These are phyloP conservation scores for Raphanus sativus DNA, from an alignment of 345 rosid species.

Conservation along the genomic window DNA sequence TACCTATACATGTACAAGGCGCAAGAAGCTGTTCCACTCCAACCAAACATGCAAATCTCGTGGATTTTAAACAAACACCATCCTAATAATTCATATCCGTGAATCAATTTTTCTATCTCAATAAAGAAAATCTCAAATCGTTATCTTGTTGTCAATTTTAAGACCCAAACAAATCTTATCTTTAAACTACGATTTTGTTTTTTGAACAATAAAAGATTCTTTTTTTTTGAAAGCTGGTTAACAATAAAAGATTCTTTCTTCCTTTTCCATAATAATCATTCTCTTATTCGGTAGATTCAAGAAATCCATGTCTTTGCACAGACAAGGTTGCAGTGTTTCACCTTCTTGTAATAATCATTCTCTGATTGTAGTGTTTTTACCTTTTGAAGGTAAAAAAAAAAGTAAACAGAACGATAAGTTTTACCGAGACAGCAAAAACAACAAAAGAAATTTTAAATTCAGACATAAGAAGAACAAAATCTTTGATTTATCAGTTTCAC, in stretches of 20 bases:
- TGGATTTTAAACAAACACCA: conserved; percentile 15
- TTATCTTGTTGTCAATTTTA: conserved; percentile 20
- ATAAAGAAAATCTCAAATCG: not conserved
- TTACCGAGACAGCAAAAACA: not conserved
- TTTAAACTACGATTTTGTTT: conserved; percentile 14
- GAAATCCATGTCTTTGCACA: conserved; percentile 14
- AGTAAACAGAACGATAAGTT: not conserved
- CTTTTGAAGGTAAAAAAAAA: not conserved
- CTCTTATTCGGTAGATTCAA: conserved; percentile 18
- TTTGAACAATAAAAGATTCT: conserved; percentile 2
- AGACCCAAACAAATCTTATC: conserved; percentile 10
- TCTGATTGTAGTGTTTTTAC: not conserved
- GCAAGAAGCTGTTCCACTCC: not conserved
- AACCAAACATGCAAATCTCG: conserved; percentile 33
- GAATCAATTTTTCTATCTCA: not conserved
- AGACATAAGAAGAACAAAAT: not conserved
- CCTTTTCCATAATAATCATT: not conserved
- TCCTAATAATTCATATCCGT: not conserved
- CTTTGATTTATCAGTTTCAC: conserved; percentile 7
- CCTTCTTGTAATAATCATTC: not conserved
- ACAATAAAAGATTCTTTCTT: not conserved
- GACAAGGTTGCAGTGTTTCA: not conserved
- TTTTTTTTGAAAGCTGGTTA: not conserved
- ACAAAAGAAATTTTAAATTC: not conserved
- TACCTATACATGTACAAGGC: not conserved